Evolutionary conservation across 169 alveolate species (phyloP).

Genomic region (Plasmodium coatneyi): DNA sequence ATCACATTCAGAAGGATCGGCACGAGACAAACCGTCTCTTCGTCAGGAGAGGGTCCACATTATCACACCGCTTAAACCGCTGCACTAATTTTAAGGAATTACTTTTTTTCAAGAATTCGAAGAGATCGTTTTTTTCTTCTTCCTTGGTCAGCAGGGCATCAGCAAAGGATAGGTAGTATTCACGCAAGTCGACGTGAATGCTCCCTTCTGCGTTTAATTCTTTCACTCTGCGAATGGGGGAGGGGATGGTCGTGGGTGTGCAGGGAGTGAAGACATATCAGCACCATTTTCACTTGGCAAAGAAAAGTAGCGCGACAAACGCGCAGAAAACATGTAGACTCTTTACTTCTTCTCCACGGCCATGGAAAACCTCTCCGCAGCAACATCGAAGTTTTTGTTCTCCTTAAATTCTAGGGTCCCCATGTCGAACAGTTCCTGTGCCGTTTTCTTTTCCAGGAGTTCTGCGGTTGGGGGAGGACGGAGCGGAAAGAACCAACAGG

Average conservation of each 20-base stretch:
- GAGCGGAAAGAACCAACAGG: background rate
- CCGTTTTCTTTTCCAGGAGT: slow-evolving; percentile 54
- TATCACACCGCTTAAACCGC: background rate
- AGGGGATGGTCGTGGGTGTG: background rate
- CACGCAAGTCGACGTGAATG: slow-evolving; percentile 48
- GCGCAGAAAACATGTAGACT: background rate
- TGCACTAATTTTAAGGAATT: background rate
- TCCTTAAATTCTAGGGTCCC: slow-evolving; percentile 70
- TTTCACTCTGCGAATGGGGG: slow-evolving; percentile 15
- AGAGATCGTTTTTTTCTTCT: slow-evolving; percentile 55
- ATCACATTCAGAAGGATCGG: background rate
- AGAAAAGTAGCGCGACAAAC: background rate
- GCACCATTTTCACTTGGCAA: background rate
- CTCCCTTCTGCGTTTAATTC: slow-evolving; percentile 51
- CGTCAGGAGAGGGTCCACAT: background rate
- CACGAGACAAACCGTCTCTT: background rate
- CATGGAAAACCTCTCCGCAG: slow-evolving; percentile 67
- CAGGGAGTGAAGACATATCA: background rate
- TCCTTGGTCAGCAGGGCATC: slow-evolving; percentile 59
- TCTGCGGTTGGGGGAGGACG: background rate
- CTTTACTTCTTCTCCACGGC: slow-evolving; percentile 70
- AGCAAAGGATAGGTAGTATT: slow-evolving; percentile 52
- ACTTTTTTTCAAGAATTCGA: slow-evolving; percentile 71
- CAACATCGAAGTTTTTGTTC: slow-evolving; percentile 60
- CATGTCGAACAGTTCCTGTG: slow-evolving; percentile 69